Conservation (phyloP, 2,329 filamentous ascomycete genomes). For the Trichoderma sp. region DNA sequence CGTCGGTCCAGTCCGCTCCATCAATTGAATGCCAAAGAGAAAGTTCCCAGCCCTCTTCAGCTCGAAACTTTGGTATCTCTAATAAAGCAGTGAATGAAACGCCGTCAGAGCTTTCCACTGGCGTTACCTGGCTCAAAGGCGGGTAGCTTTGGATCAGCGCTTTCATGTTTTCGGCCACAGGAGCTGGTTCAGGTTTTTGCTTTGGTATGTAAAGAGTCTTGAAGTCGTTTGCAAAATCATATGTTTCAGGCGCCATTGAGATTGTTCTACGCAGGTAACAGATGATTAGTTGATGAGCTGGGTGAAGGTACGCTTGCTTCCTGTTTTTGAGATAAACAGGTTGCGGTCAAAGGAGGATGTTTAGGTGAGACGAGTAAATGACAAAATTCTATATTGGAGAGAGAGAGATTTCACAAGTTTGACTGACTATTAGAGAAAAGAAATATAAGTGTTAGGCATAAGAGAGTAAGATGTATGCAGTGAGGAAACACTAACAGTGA, state of each 20-base stretch:
- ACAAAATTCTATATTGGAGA: background rate
- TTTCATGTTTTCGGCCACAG: constrained; percentile 34
- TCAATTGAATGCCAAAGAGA: constrained; percentile 68
- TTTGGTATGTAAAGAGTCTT: constrained; percentile 38
- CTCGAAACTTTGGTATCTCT: constrained; percentile 57
- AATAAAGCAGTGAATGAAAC: constrained; percentile 67
- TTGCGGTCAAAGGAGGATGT: background rate
- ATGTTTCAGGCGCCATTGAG: constrained; percentile 28
- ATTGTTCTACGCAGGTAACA: background rate
- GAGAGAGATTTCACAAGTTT: background rate
- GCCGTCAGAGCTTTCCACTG: constrained; percentile 43
- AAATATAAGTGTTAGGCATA: too few relatives aligned
- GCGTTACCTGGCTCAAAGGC: constrained; percentile 71
- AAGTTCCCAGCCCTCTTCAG: constrained; percentile 64
- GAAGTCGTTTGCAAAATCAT: constrained; percentile 39
- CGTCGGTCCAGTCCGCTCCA: constrained; percentile 56
- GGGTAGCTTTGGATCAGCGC: constrained; percentile 56
- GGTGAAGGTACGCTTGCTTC: background rate
- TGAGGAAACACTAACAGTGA: background rate
- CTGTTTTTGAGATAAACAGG: background rate
- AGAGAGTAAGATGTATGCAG: background rate
- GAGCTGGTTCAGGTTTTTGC: constrained; percentile 33
- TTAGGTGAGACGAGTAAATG: background rate
- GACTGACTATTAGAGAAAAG: too few relatives aligned
- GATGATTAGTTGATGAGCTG: background rate